Percentiles rank a stretch among this genome's conserved stretches.
Conservation (phyloP, 192 early-diverging fungal genomes). For the Umbelopsis vinacea region DNA sequence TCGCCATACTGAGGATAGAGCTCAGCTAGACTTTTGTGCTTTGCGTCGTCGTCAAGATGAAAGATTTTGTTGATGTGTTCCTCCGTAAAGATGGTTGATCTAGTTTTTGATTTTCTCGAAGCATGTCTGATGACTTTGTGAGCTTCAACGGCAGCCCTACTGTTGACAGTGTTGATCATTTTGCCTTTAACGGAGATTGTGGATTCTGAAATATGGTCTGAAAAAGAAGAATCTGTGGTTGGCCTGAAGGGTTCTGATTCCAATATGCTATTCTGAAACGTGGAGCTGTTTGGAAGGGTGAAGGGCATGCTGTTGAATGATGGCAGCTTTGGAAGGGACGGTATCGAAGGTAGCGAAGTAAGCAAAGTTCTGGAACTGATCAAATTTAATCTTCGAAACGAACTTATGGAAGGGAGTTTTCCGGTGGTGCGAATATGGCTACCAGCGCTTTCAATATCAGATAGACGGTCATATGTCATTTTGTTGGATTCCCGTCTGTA, state of each 20-base stretch:
- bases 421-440: not conserved
- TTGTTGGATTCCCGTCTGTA: not conserved
- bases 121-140: constrained; percentile 11
- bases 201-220: not conserved
- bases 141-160: constrained; percentile 9
- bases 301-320: constrained; percentile 12
- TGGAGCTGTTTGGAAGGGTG: not conserved
- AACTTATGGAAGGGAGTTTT: not conserved
- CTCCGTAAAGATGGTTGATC: constrained; percentile 1
- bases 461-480: not conserved
- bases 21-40: constrained; percentile 2
- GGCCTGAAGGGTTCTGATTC: not conserved
- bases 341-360: constrained; percentile 1
- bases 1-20: constrained; percentile 19
- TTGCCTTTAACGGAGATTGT: not conserved
- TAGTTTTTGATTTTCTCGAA: constrained; percentile 10
- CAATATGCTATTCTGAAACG: not conserved
- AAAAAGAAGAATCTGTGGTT: not conserved
- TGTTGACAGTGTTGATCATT: not conserved
- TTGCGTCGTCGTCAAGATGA: constrained; percentile 6
- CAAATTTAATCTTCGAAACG: not conserved
- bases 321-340: constrained; percentile 1
- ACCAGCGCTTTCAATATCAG: not conserved
- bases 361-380: constrained; percentile 7
- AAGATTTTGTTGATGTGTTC: constrained; percentile 14